phyloP scores from a whole-genome alignment of 768 basidiomycete species.

The Rhodotorula sphaerocarpa region DNA sequence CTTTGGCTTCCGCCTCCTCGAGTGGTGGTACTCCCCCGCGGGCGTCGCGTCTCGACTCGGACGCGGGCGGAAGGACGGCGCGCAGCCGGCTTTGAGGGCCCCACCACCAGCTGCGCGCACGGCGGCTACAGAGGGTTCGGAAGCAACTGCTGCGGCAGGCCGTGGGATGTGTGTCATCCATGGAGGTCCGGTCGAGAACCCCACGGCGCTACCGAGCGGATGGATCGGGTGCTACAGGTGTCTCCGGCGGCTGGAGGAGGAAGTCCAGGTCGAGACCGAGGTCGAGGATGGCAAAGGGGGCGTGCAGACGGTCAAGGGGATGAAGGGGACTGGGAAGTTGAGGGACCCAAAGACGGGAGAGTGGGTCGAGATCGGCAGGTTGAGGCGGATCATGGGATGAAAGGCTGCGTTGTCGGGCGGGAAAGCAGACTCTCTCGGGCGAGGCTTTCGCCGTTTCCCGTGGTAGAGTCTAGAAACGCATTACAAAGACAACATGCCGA shows the following conservation, averaged over 20 bases:
- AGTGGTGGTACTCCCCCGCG: slow-evolving; percentile 97
- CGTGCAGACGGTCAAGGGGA: neutral
- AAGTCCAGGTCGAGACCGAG: neutral
- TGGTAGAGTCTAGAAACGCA: no score
- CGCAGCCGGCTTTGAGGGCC: slow-evolving; percentile 71
- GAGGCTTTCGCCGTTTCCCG: no score
- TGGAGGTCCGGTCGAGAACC: slow-evolving; percentile 55
- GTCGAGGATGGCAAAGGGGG: neutral
- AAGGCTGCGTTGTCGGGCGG: no score
- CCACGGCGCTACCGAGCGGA: slow-evolving; percentile 31
- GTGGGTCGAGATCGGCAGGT: slow-evolving; percentile 18
- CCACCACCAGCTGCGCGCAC: slow-evolving; percentile 54
- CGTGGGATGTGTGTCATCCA: slow-evolving; percentile 77
- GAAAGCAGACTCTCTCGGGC: no score
- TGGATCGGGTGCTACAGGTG: slow-evolving; percentile 43
- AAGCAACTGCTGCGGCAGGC: neutral
- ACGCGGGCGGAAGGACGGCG: slow-evolving; percentile 56
- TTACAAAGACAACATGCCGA: no score
- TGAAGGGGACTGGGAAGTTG: slow-evolving; percentile 5
- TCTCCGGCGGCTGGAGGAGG: slow-evolving; percentile 25
- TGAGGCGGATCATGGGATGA: slow-evolving; percentile 34
- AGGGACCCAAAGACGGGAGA: slow-evolving; percentile 23
- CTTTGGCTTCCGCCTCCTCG: slow-evolving; percentile 90
- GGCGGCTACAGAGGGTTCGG: neutral
- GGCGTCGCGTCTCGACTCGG: slow-evolving; percentile 68